Conservation (phyloP, 2,329 filamentous ascomycete genomes). For the Colletotrichum tropicale region DNA sequence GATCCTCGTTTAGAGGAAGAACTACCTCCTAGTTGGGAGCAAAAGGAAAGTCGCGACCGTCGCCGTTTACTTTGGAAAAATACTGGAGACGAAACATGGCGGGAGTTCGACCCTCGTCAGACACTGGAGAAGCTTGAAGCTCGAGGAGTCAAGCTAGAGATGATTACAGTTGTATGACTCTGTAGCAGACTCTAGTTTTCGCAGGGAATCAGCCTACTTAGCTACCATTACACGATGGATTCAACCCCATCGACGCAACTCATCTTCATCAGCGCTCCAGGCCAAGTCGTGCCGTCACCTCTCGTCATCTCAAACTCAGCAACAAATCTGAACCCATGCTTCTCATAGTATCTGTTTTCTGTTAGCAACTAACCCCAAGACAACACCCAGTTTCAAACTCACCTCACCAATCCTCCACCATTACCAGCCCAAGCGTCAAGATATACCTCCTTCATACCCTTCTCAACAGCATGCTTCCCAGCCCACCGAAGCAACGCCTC, state of each 20-base stretch:
- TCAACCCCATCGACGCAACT: fast-evolving
- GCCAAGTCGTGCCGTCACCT: not conserved
- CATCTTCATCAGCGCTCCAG: not conserved
- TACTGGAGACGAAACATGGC: not conserved
- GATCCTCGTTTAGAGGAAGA: not conserved
- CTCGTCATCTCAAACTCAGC: not conserved
- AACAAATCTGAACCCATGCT: not conserved
- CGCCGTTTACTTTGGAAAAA: not conserved
- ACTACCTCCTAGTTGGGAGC: fast-evolving
- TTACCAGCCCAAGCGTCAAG: slow-evolving; percentile 32
- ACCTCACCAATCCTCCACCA: slow-evolving; percentile 22
- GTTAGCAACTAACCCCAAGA: not conserved
- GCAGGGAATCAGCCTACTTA: fast-evolving
- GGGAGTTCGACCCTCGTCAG: not conserved
- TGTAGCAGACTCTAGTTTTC: not conserved
- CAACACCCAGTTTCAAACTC: not conserved
- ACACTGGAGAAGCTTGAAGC: not conserved
- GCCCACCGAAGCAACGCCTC: slow-evolving; percentile 14
- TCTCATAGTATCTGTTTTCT: not conserved
- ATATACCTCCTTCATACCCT: slow-evolving; percentile 24
- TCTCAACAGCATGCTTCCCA: not conserved
- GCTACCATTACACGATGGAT: fast-evolving
- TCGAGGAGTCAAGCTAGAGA: not conserved
- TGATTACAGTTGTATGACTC: not conserved
- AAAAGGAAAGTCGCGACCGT: too few species aligned